Evolutionary conservation across 768 basidiomycete species (phyloP), one percentile per base, ranked within the genome.

Genomic region (Dioszegia hungarica): DNA sequence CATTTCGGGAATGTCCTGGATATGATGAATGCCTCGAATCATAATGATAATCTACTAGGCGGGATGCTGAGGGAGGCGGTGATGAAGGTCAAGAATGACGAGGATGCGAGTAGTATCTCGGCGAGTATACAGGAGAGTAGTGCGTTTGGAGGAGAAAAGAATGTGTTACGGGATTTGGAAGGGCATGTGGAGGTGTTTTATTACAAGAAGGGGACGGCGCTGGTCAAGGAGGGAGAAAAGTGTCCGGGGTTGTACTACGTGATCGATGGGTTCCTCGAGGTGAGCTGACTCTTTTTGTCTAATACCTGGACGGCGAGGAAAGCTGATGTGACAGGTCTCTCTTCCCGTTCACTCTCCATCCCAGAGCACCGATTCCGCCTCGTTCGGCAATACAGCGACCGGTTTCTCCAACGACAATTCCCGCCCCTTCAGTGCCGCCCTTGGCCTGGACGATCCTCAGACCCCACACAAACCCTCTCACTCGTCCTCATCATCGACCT

Each of bases 161-260:
- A 86, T 63, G 60, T 73, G 11, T 81, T 90, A 78, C 86, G 81
- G 64, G 93, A 91, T 19, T 78, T 99, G 14, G 92, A 95, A 70
- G 98, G 97, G 55, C 90, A 95, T 72, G 89, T 98, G 1, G 95
- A 99, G 75, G 94, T 99, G 49, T 74, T 97, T 29, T 97, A 86
- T 75, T 98, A 90, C 77, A 81, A 88, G 38, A 86, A 89, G 48
- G 95, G 93, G 1, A 85, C 86, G 3, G 84, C 84, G 1, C 78
- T 98, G 20, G 92, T 88, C 22, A 89, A 85, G 64, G 89, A 92
- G 6, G 94, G 92, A 38, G 93, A 99, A 75, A 79, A 83, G 54
- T 87, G 92, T 61, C 87, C 89, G 53, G 92, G 92, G 85, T 77
- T 94, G 22, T 95, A 91, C 80, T 95, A 90, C 66, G 89, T 95